Evolutionary conservation across 2,329 filamentous ascomycete species (phyloP).

Genomic region (Amphichorda felina): DNA sequence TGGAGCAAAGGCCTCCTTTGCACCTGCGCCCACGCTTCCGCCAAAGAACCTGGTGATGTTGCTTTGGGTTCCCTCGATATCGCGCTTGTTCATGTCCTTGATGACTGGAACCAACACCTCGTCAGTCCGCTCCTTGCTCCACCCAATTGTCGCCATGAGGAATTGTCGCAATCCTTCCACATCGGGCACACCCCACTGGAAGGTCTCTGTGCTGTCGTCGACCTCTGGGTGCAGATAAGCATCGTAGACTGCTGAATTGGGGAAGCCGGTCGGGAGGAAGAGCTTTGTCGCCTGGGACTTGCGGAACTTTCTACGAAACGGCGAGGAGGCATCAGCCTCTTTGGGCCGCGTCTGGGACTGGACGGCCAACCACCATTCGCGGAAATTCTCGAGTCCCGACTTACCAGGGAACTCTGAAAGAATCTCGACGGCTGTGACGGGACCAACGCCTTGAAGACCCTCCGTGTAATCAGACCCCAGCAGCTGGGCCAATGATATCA

Average conservation of each 20-base stretch:
- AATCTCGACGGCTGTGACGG: conserved; percentile 90
- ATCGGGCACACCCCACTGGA: conserved; percentile 95
- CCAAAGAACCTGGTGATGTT: conserved; percentile 94
- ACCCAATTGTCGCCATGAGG: conserved; percentile 85
- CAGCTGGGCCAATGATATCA: conserved; percentile 83
- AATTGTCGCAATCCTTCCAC: conserved; percentile 74
- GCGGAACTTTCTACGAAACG: conserved; percentile 79
- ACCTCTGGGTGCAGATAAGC: conserved; percentile 85
- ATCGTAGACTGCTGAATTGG: conserved; percentile 62
- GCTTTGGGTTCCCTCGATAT: conserved; percentile 81
- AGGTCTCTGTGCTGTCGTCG: conserved; percentile 62
- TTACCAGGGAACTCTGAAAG: conserved; percentile 70
- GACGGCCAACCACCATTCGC: conserved; percentile 75
- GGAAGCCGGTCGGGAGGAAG: conserved; percentile 73
- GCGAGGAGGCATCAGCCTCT: conserved; percentile 43
- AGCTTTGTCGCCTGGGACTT: conserved; percentile 70
- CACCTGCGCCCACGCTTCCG: conserved; percentile 58
- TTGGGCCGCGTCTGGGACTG: conserved; percentile 56
- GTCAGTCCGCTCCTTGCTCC: conserved; percentile 83
- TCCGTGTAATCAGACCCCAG: conserved; percentile 93
- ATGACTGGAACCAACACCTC: conserved; percentile 95
- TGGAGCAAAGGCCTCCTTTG: conserved; percentile 56
- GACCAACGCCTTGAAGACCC: conserved; percentile 79
- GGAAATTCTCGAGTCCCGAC: conserved; percentile 59
- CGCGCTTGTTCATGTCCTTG: conserved; percentile 82